Base-by-base conservation (phyloP, 1,284 basidiomycete genomes). In the Porodaedalea pini region DNA sequence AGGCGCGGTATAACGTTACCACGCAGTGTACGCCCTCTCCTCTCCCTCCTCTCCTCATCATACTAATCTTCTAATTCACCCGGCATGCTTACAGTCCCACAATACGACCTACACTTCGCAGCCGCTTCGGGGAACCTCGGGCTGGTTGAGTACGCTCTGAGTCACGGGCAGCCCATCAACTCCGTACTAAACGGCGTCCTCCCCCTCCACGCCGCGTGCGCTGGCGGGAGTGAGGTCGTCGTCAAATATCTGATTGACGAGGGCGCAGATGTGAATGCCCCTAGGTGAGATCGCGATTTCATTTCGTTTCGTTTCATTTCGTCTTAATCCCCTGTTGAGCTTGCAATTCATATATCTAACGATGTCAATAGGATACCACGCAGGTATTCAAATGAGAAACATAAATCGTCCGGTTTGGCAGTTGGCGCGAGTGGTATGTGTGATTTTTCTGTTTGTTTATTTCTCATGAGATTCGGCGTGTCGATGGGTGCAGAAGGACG, bases 161-260 rank as follows among this genome's bases (percentile, higher is more conserved):
- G 85, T n/a, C 86, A 94, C 66, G 94, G 94, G 4, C 94, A 97
- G 68, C 94, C 94, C 5, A 85, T 94, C 68, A 96, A 98, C 71
- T 90, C 92, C 4, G 90, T 95, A 29, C 79, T 95, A 55, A 92
- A 94, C 68, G 94, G 94, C 50, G 88, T 97, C 3, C 82, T 95
- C 27, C 94, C 94, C 1, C 78, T 98, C 13, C 94, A 98, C 69
- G 93, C 92, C 3, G 94, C 94, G 1, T 89, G 85, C 64, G 89
- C 91, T 0, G 91, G 91, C 25, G 94, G 94, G 1, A 89, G 84
- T 67, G 87, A 89, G 60, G 80, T 86, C 53, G 89, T 96, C 51
- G 92, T 96, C 27, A 82, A 83, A 67, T 79, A 94, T 66, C 76
- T 98, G 57, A 89, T 98, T 65, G 91, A 95, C 62, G 76, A 85